phyloP scores from a whole-genome alignment of 1,139 yeast species.

The Protomyces inundatus region DNA sequence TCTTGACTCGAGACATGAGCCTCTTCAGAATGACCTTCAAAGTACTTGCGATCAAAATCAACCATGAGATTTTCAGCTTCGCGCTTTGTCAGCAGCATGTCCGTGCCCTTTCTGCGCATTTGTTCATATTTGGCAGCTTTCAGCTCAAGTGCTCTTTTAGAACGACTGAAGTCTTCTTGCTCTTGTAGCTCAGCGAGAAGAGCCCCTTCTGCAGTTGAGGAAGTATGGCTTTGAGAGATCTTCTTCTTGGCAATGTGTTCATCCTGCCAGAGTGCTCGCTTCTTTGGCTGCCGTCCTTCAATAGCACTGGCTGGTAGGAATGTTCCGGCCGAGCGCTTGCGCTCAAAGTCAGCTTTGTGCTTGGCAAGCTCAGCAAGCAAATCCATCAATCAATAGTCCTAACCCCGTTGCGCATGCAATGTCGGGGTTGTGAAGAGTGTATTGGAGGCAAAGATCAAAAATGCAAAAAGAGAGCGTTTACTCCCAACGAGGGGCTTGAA shows the following conservation, averaged over 20 bases:
- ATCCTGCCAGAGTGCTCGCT: not conserved
- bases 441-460: no score
- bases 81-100: slow-evolving; percentile 12
- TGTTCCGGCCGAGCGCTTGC: not conserved
- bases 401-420: no score
- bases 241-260: not conserved
- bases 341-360: not conserved
- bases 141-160: slow-evolving; percentile 14
- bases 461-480: not conserved
- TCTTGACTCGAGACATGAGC: not conserved
- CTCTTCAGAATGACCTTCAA: slow-evolving; percentile 10
- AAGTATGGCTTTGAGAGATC: not conserved
- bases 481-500: slow-evolving; percentile 28
- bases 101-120: slow-evolving; percentile 20
- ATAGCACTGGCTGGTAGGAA: not conserved
- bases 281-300: not conserved
- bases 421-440: no score
- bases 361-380: not conserved
- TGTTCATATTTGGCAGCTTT: slow-evolving; percentile 10
- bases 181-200: not conserved
- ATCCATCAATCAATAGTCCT: not conserved
- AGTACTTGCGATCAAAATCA: slow-evolving; percentile 24
- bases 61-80: slow-evolving; percentile 17
- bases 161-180: slow-evolving; percentile 1
- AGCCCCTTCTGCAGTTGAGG: not conserved